phyloP scores from a whole-genome alignment of 129 eudicot species.

The Silybum marianum region DNA sequence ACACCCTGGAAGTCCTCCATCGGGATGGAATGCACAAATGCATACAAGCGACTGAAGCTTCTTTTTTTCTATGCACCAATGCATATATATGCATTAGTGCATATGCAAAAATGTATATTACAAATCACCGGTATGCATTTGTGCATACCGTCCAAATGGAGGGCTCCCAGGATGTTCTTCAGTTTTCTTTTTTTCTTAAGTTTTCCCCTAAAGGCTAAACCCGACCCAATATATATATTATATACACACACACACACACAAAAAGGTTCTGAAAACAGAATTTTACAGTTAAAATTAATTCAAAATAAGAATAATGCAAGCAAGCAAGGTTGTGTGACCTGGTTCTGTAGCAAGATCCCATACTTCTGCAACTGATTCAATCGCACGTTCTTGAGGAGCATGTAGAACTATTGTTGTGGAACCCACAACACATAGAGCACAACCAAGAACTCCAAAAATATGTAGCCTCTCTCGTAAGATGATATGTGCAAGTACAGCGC shows the following conservation, averaged over 20 bases:
- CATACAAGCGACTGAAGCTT: no score
- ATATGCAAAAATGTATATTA: no score
- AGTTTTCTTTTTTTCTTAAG: no score
- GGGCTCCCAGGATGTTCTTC: no score
- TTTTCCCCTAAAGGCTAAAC: no score
- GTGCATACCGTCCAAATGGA: no score
- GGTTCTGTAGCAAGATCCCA: constrained; percentile 98
- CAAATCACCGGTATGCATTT: no score
- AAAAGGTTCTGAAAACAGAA: neutral
- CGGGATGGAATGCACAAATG: no score
- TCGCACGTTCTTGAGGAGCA: constrained; percentile 91
- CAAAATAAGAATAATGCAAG: neutral
- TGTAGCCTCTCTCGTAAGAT: constrained; percentile 81
- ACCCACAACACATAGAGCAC: constrained; percentile 93
- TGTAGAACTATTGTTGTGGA: constrained; percentile 87
- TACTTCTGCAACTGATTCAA: constrained; percentile 83
- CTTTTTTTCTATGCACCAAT: no score
- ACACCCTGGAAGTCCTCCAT: no score
- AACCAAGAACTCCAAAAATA: constrained; percentile 89
- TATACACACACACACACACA: no score
- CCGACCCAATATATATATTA: neutral
- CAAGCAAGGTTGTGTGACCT: constrained; percentile 43
- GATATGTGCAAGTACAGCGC: constrained; percentile 92
- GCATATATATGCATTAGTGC: no score
- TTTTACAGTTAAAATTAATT: neutral